These are phyloP conservation scores for Elsinoe arachidis DNA, from an alignment of 2,329 filamentous ascomycete species.

Conservation along the genomic window DNA sequence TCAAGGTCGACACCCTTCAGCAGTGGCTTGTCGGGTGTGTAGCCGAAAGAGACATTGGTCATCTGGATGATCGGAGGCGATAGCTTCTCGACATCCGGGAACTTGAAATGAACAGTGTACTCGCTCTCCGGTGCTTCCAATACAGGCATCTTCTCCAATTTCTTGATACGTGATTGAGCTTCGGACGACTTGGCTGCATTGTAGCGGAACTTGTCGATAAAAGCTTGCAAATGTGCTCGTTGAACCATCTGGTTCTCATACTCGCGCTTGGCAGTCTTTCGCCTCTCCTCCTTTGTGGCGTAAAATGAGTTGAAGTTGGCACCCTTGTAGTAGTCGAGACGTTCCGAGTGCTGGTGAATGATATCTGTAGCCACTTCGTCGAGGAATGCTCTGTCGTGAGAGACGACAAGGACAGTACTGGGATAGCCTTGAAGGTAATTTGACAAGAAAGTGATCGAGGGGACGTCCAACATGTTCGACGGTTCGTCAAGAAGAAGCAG, in stretches of 20 bases:
- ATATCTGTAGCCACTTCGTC: conserved; percentile 99
- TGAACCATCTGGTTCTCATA: conserved; percentile 98
- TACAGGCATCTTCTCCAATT: conserved; percentile 92
- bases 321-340: conserved; percentile 96
- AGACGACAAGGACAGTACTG: conserved; percentile 90
- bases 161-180: conserved; percentile 97
- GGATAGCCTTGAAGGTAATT: conserved; percentile 92
- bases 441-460: conserved; percentile 96
- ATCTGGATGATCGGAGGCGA: conserved; percentile 98
- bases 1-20: conserved; percentile 85
- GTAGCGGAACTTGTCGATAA: conserved; percentile 99
- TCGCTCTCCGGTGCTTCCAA: conserved; percentile 84
- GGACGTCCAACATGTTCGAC: conserved; percentile 99
- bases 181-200: conserved; percentile 98
- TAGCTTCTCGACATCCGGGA: conserved; percentile 94
- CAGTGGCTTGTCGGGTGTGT: conserved; percentile 68
- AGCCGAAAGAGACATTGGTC: conserved; percentile 85
- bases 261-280: conserved; percentile 92
- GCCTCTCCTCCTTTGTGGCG: conserved; percentile 89
- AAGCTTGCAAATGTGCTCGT: conserved; percentile 86
- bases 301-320: conserved; percentile 97
- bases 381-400: conserved; percentile 96
- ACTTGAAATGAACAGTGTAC: conserved; percentile 94
- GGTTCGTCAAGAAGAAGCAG: conserved; percentile 94
- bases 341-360: conserved; percentile 93